phyloP scores from a whole-genome alignment of 2,329 filamentous ascomycete genomes.

The Xylaria sp. region DNA sequence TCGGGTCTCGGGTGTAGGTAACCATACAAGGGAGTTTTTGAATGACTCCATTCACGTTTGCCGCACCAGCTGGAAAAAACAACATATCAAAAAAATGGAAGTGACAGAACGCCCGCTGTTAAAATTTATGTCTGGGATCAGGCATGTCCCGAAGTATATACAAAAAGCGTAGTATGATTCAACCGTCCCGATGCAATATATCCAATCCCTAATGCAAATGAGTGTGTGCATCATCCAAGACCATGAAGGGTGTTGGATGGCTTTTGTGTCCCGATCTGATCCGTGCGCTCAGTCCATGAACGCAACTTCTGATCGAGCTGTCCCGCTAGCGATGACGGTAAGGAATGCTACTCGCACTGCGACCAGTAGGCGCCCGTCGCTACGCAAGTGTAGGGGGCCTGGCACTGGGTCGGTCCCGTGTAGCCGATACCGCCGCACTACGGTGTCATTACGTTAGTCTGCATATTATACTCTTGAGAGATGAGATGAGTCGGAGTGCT shows the following conservation, averaged over 20 bases:
- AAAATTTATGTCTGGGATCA: neutral
- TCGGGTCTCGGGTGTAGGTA: neutral
- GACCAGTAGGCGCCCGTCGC: slow-evolving; percentile 32
- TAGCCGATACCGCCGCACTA: slow-evolving; percentile 40
- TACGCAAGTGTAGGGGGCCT: slow-evolving; percentile 37
- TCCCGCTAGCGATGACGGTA: neutral
- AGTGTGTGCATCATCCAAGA: slow-evolving; percentile 3
- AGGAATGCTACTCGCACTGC: slow-evolving; percentile 36
- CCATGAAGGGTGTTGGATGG: neutral
- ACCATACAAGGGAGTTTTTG: neutral
- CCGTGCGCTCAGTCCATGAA: slow-evolving; percentile 36
- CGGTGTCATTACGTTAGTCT: slow-evolving; percentile 12
- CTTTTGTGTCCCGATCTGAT: slow-evolving; percentile 27
- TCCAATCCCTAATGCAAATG: slow-evolving; percentile 13
- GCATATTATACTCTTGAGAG: neutral
- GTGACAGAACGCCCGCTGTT: slow-evolving; percentile 12
- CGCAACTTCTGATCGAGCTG: slow-evolving; percentile 32
- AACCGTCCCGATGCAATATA: slow-evolving; percentile 16
- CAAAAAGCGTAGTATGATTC: slow-evolving; percentile 9
- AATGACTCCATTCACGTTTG: neutral
- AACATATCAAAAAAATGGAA: neutral
- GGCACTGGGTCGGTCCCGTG: slow-evolving; percentile 37
- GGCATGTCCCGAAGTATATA: slow-evolving; percentile 26
- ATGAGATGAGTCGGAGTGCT: neutral
- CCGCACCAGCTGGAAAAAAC: neutral